A percentile compares a stretch with the other conserved stretches of the same genome.
Evolutionary conservation across 1,284 basidiomycete species (phyloP).

Genomic region (Ustilago tritici): DNA sequence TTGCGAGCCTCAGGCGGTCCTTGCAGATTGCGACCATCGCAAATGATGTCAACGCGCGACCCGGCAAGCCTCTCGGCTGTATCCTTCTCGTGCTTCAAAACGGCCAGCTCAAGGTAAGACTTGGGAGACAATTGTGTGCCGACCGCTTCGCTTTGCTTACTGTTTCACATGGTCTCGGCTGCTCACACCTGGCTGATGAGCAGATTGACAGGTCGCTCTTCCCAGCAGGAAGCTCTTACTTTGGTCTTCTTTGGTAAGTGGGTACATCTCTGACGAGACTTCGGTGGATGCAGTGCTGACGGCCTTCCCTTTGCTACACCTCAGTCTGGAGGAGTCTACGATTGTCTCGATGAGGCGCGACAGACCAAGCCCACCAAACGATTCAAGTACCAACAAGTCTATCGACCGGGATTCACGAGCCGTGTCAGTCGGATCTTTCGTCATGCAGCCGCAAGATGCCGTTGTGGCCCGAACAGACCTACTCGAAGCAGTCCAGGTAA

Average conservation of each 20-base stretch:
- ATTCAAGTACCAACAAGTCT: no score
- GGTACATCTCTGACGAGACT: no score
- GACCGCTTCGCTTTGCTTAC: neutral
- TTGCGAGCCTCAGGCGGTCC: constrained; percentile 11
- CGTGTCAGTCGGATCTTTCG: constrained; percentile 17
- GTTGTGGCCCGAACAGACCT: constrained; percentile 12
- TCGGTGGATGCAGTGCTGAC: neutral
- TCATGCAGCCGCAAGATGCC: constrained; percentile 26
- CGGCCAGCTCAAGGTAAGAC: constrained; percentile 19
- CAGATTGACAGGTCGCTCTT: constrained; percentile 25
- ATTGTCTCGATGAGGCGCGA: constrained; percentile 14
- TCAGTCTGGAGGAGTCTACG: constrained; percentile 10
- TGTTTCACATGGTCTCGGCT: neutral
- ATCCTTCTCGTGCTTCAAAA: constrained; percentile 22
- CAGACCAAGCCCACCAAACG: neutral
- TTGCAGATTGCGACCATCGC: constrained; percentile 4
- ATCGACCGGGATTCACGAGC: neutral
- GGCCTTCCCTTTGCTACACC: neutral
- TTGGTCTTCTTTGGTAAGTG: constrained; percentile 29
- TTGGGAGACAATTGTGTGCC: neutral
- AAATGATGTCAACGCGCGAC: neutral
- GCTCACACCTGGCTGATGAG: neutral
- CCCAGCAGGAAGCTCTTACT: constrained; percentile 6
- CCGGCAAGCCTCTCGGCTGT: neutral
- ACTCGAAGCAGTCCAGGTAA: constrained; percentile 23